A percentile compares a stretch with the other conserved stretches of the same genome.
phyloP scores from a whole-genome alignment of 345 rosid genomes.

The Tarenaya hassleriana region DNA sequence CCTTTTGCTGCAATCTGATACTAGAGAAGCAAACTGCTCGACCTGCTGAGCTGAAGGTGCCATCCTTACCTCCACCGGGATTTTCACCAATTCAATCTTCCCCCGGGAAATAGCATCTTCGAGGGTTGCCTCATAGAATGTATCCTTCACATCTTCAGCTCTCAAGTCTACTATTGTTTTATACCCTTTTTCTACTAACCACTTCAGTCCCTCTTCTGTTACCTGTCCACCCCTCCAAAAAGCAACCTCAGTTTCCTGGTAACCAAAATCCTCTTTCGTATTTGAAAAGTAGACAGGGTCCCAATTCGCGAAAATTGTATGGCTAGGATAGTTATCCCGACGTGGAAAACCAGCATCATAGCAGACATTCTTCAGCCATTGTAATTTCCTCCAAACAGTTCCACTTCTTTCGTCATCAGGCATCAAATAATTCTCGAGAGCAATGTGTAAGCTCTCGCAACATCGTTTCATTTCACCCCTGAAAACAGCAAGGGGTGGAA shows the following conservation, averaged over 20 bases:
- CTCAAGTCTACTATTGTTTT: conserved; percentile 85
- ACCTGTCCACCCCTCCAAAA: conserved; percentile 95
- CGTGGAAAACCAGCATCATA: too few species aligned
- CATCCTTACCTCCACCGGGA: conserved; percentile 75
- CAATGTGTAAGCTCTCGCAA: too few species aligned
- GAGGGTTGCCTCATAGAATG: conserved; percentile 59
- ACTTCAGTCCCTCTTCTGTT: conserved; percentile 75
- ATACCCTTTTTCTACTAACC: conserved; percentile 71
- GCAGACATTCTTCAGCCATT: too few species aligned
- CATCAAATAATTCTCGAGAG: too few species aligned
- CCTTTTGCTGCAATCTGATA: conserved; percentile 60
- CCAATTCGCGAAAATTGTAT: conserved; percentile 76
- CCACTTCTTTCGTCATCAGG: too few species aligned
- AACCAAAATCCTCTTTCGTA: conserved; percentile 42
- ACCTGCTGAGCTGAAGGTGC: conserved; percentile 91
- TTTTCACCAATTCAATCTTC: conserved; percentile 53
- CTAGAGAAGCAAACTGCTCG: conserved; percentile 76
- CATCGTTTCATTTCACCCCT: too few species aligned
- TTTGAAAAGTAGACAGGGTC: conserved; percentile 52
- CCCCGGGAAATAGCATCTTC: conserved; percentile 54
- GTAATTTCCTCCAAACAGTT: too few species aligned
- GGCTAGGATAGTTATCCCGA: too few species aligned
- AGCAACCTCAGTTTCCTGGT: conserved; percentile 55
- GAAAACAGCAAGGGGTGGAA: too few species aligned
- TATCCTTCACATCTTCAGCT: conserved; percentile 74